These are phyloP conservation scores for Aspergillus sclerotiicarbonarius DNA, from an alignment of 495 filamentous ascomycete species.

Conservation along the genomic window DNA sequence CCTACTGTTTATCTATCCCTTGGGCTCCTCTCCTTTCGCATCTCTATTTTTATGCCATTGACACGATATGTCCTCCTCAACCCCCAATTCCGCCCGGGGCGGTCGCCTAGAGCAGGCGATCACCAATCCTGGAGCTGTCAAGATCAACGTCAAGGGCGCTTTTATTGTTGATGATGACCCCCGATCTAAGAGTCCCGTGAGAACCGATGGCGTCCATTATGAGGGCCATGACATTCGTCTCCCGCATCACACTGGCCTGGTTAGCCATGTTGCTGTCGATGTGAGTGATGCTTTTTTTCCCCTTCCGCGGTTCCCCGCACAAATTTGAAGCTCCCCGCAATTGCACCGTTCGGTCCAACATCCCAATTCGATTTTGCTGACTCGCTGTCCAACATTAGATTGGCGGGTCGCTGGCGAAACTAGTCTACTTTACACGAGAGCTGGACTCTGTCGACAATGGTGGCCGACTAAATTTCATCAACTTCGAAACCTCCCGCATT, in stretches of 20 bases:
- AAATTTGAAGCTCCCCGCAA: slow-evolving; percentile 34
- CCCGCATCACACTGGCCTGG: slow-evolving; percentile 86
- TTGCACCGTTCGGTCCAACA: slow-evolving; percentile 11
- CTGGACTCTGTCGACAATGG: slow-evolving; percentile 73
- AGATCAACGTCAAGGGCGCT: slow-evolving; percentile 93
- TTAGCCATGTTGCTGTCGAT: slow-evolving; percentile 96
- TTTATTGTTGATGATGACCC: slow-evolving; percentile 89
- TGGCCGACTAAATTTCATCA: slow-evolving; percentile 89
- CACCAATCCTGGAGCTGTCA: slow-evolving; percentile 76
- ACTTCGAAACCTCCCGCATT: slow-evolving; percentile 91
- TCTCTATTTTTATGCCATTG: background rate
- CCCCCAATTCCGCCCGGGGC: slow-evolving; percentile 22
- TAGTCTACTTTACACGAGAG: slow-evolving; percentile 96
- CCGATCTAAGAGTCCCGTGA: slow-evolving; percentile 45
- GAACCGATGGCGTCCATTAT: slow-evolving; percentile 62
- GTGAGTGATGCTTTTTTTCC: slow-evolving; percentile 51
- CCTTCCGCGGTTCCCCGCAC: slow-evolving; percentile 32
- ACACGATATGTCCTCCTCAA: slow-evolving; percentile 22
- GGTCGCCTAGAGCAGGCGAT: slow-evolving; percentile 64
- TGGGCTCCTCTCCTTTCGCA: slow-evolving; percentile 18
- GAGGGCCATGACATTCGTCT: slow-evolving; percentile 91
- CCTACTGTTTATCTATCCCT: background rate
- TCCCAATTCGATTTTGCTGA: slow-evolving; percentile 21
- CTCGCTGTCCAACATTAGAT: slow-evolving; percentile 59
- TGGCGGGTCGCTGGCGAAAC: slow-evolving; percentile 89